Evolutionary conservation across 176 grass and related monocot species (phyloP).

Genomic region (Musa troglodytarum): DNA sequence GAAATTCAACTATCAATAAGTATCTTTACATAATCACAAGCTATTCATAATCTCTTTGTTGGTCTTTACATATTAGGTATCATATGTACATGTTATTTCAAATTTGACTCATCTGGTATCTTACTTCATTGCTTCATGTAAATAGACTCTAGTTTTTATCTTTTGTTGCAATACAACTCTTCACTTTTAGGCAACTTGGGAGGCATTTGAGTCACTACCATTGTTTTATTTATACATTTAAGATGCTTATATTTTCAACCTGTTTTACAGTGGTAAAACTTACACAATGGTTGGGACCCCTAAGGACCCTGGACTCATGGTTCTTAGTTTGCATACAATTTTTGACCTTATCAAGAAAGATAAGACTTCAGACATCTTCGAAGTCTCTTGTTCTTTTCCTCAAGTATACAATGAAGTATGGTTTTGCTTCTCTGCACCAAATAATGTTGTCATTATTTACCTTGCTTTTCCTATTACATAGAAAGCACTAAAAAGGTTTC

Average conservation of each 20-base stretch:
- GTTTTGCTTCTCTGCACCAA: background rate
- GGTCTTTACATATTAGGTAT: background rate
- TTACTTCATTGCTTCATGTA: too few species aligned
- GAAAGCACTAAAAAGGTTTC: constrained; percentile 9
- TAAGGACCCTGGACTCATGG: constrained; percentile 93
- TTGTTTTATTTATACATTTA: constrained; percentile 8
- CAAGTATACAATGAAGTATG: constrained; percentile 98
- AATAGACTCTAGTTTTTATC: background rate
- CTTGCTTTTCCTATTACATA: constrained; percentile 8
- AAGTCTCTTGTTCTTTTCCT: constrained; percentile 94
- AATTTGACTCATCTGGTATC: background rate
- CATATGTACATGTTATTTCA: background rate
- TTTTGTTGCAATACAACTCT: background rate
- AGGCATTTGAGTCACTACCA: background rate
- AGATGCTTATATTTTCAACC: constrained; percentile 13
- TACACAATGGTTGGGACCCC: constrained; percentile 94
- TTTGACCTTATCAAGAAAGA: constrained; percentile 92
- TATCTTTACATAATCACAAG: background rate
- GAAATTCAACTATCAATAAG: background rate
- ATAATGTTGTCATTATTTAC: background rate
- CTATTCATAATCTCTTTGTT: background rate
- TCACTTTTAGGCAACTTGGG: background rate
- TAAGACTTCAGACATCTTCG: constrained; percentile 61
- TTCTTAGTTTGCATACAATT: constrained; percentile 94
- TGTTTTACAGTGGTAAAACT: constrained; percentile 76